Conservation (phyloP, 2,329 filamentous ascomycete species). For the Lachnellula cervina region DNA sequence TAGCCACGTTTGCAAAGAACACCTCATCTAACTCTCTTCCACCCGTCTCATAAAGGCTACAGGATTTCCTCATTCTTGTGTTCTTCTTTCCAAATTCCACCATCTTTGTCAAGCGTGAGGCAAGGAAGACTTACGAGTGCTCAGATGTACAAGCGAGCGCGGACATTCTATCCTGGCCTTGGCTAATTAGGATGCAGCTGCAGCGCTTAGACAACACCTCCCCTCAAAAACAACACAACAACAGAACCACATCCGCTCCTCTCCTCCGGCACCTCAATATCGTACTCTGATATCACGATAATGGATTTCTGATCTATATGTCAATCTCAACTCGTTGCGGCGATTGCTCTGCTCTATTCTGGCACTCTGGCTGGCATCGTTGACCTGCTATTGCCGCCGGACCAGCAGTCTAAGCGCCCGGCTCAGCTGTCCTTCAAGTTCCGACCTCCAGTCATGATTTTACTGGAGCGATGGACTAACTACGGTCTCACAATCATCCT, state of each 20-base stretch:
- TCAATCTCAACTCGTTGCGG: not conserved
- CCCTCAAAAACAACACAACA: constrained; percentile 13
- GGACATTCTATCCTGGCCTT: constrained; percentile 18
- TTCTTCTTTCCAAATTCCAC: constrained; percentile 7
- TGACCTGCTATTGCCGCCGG: constrained; percentile 8
- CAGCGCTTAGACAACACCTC: constrained; percentile 6
- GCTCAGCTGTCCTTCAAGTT: constrained; percentile 4
- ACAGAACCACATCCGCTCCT: constrained; percentile 1
- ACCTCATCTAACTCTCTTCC: constrained; percentile 22
- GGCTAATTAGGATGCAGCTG: constrained; percentile 12
- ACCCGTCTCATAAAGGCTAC: constrained; percentile 27
- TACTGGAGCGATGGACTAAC: constrained; percentile 10
- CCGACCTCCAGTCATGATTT: constrained; percentile 5
- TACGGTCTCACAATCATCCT: constrained; percentile 8
- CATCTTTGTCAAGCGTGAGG: constrained; percentile 5
- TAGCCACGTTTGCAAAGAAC: constrained; percentile 32
- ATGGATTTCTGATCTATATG: constrained; percentile 8
- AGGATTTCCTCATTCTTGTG: constrained; percentile 12
- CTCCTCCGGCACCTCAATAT: not conserved
- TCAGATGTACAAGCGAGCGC: constrained; percentile 14
- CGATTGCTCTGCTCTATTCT: not conserved
- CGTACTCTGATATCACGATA: constrained; percentile 1
- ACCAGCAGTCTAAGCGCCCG: constrained; percentile 19
- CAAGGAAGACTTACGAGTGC: constrained; percentile 6
- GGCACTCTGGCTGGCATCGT: not conserved